A percentile compares a stretch with the other conserved stretches of the same genome.
phyloP scores from a whole-genome alignment of 208 protist species.

The Crithidia fasciculata region DNA sequence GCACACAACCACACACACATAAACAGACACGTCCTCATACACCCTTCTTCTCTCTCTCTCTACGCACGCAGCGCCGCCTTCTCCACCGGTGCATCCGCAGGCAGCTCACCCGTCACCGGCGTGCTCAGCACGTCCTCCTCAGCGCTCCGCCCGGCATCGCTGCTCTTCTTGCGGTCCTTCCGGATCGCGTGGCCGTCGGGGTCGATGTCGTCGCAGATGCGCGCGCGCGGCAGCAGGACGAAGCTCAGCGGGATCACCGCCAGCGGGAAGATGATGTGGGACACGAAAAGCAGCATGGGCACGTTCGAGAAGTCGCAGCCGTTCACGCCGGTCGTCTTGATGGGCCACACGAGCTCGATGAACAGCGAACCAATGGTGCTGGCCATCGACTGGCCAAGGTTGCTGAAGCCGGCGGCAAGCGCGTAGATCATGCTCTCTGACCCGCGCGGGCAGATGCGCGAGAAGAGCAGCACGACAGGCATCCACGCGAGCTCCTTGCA shows the following conservation, averaged over 20 bases:
- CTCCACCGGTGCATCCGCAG: neutral
- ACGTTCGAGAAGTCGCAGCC: slow-evolving; percentile 71
- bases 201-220: slow-evolving; percentile 64
- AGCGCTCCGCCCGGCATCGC: neutral
- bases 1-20: no score
- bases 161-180: neutral
- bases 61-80: neutral
- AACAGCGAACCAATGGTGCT: slow-evolving; percentile 52
- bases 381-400: slow-evolving; percentile 57
- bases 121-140: neutral
- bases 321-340: slow-evolving; percentile 23
- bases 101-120: neutral
- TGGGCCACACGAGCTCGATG: slow-evolving; percentile 50
- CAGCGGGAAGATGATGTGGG: slow-evolving; percentile 52
- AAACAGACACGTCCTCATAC: no score
- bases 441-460: slow-evolving; percentile 71
- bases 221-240: slow-evolving; percentile 64
- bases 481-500: slow-evolving; percentile 67
- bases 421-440: slow-evolving; percentile 78
- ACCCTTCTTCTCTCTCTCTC: no score
- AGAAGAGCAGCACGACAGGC: slow-evolving; percentile 71
- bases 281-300: slow-evolving; percentile 49
- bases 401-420: slow-evolving; percentile 65
- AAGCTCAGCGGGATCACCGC: slow-evolving; percentile 55
- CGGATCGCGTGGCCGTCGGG: slow-evolving; percentile 40